Evolutionary conservation across 2,329 filamentous ascomycete species (phyloP).

Genomic region (Mariannaea sp.): DNA sequence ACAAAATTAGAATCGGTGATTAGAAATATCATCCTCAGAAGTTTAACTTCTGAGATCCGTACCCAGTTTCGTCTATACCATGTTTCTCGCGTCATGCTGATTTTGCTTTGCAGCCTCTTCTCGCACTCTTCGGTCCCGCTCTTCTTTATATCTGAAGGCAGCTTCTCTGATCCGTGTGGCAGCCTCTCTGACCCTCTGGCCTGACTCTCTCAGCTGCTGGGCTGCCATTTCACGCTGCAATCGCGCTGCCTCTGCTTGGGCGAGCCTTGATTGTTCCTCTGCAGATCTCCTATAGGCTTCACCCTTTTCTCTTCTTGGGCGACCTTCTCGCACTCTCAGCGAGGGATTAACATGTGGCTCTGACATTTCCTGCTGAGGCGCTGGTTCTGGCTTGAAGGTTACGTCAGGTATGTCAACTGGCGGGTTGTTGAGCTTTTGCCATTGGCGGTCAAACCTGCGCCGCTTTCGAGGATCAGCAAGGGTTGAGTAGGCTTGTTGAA

Average conservation of each 20-base stretch:
- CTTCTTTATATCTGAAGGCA: slow-evolving; percentile 3
- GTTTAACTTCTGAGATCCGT: not conserved
- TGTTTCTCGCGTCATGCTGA: not conserved
- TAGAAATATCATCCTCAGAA: too few species aligned
- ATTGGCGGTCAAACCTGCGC: slow-evolving; percentile 1
- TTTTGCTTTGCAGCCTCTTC: not conserved
- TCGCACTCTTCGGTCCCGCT: slow-evolving; percentile 2
- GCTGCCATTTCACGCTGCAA: not conserved
- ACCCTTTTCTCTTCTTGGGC: not conserved
- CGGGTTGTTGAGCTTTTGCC: not conserved
- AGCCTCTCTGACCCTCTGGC: slow-evolving; percentile 5
- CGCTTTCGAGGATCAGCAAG: slow-evolving; percentile 6
- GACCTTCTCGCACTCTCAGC: not conserved
- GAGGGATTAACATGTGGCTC: not conserved
- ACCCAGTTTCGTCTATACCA: slow-evolving; percentile 1
- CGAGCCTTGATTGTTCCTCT: not conserved
- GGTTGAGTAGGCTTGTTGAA: slow-evolving; percentile 9
- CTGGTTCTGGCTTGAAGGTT: not conserved
- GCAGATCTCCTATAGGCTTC: not conserved
- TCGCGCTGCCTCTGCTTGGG: slow-evolving; percentile 2
- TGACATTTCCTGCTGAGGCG: not conserved
- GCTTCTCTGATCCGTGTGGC: slow-evolving; percentile 8
- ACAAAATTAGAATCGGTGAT: too few species aligned
- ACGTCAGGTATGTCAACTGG: not conserved
- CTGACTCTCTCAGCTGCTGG: not conserved